Base-by-base conservation (phyloP, 768 basidiomycete genomes). In the Termitomyces sp. region DNA sequence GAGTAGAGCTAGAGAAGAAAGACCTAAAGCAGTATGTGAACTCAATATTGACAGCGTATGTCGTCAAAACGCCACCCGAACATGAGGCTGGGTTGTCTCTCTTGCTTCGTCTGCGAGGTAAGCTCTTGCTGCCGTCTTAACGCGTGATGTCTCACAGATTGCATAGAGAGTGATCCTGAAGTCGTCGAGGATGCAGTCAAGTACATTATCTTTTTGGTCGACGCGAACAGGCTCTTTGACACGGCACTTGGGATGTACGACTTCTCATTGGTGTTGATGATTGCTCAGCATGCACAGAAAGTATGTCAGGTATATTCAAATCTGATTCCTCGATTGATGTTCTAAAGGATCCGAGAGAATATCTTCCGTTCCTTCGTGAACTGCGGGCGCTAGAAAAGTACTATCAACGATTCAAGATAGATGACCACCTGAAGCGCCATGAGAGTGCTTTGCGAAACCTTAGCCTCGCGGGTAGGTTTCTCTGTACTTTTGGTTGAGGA, bases 231-330 rank as follows among this genome's bases (percentile, higher is more conserved):
- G 44, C 79, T 99, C 4, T 98, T 96, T 72, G 86, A 98, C 68
- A 89, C 91, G 11, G 97, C 97, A 1, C 80, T 99, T 32, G 97
- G 97, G 19, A 98, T 98, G 94, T 99, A 99, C 66, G 94, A 99
- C 71, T 98, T 98, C 74, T 86, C 91, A 28, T 76, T 99, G 17
- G 96, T 98, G 7, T 76, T 98, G 23, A 88, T 98, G 87, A 83
- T 99, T 41, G 95, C 97, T 1, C 97, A 98, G 67, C 89, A 97
- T 65, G 90, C 96, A 46, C 95, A 98, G 68, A 97, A 96, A 82
- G 95, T 94, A 35, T 21, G 68, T 61, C 0, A 42, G 16, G 51
- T 48, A 8, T 21, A 17, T 11, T 17, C 34, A 16, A 10, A 48
- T 48, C 3, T 8, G 1, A 11, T 37, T 27, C 4, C 14, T 25